Base-by-base conservation (phyloP, 2,329 filamentous ascomycete genomes). In the Venturiaceae sp. region DNA sequence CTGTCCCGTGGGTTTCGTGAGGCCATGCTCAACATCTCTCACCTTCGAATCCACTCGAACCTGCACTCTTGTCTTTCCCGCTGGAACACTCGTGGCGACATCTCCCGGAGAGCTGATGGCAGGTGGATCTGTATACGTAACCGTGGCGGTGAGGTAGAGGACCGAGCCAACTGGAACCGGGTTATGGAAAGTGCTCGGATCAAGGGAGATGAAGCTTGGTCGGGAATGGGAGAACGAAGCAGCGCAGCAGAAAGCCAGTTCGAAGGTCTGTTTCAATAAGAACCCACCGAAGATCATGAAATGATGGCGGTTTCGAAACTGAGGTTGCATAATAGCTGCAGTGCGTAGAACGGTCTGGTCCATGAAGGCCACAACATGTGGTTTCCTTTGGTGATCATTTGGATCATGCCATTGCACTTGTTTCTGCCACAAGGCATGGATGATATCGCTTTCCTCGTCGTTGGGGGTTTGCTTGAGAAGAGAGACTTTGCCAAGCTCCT, bases 231-330 rank as follows among this genome's bases (percentile, higher is more conserved):
- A 82, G 66, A 88, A 88, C 8, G 83, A 83, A 1, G 86, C 85
- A 0, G 85, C 86, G 66, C 85, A 87, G 68, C 85, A 88, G 72
- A 90, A 90, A 1, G 87, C 86, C 6, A 90, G 77, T 71, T 90
- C 87, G 65, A 89, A 90, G 0, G 85, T 87, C 66, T 87, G 83
- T 67, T 88, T 87, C 11, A 90, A 76, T 11, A 90, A 79, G 67
- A 86, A 89, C 14, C 87, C 87, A 55, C 87, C 87, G 65, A 90
- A 90, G 58, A 90, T 88, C 86, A 89, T 88, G 69, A 87, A 87
- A 65, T 87, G 84, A 69, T 89, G 85, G 1, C 83, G 72, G 69
- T 86, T 86, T 53, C 84, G 80, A 68, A 84, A 81, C 69, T 87
- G 85, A 0, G 87, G 87, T 67, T 89, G 86, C 86, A 90, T 90